A percentile compares a stretch with the other conserved stretches of the same genome.
Evolutionary conservation across 805 yeast genomes (phyloP).

Genomic region (Candida insectorum): DNA sequence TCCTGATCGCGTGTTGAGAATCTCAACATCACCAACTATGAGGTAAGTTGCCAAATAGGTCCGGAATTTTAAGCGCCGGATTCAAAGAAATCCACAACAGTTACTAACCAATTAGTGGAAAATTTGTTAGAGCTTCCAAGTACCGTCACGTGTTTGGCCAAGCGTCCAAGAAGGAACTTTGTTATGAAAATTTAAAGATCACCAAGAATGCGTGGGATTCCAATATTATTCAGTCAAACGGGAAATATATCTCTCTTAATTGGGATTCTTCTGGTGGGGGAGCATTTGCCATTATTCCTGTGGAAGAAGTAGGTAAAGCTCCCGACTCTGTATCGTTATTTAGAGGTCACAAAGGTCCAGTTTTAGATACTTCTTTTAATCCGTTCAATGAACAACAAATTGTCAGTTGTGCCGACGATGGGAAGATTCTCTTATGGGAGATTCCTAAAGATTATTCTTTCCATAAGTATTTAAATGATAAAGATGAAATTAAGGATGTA

Average conservation of each 20-base stretch:
- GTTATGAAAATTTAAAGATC: conserved; percentile 71
- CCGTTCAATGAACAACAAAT: conserved; percentile 78
- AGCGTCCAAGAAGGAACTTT: conserved; percentile 63
- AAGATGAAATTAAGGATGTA: conserved; percentile 64
- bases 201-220: conserved; percentile 97
- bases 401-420: conserved; percentile 78
- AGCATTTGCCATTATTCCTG: conserved; percentile 91
- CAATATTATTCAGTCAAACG: conserved; percentile 81
- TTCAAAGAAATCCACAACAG: neutral
- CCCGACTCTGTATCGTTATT: conserved; percentile 92
- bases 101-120: conserved; percentile 47
- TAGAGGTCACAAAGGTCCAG: conserved; percentile 94
- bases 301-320: conserved; percentile 81
- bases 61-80: too few species aligned
- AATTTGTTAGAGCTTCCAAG: conserved; percentile 94
- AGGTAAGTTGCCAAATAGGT: conserved; percentile 5
- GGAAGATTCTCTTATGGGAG: conserved; percentile 80
- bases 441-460: conserved; percentile 81
- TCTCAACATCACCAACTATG: conserved; percentile 2
- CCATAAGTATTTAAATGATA: conserved; percentile 49
- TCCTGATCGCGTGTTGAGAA: neutral
- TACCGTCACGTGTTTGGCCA: conserved; percentile 96
- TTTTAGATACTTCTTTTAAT: conserved; percentile 91
- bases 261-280: conserved; percentile 98
- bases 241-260: conserved; percentile 79